Percentiles rank a stretch among this genome's conserved stretches.
phyloP scores from a whole-genome alignment of 148 eudicot species.

The Diospyros lotus region DNA sequence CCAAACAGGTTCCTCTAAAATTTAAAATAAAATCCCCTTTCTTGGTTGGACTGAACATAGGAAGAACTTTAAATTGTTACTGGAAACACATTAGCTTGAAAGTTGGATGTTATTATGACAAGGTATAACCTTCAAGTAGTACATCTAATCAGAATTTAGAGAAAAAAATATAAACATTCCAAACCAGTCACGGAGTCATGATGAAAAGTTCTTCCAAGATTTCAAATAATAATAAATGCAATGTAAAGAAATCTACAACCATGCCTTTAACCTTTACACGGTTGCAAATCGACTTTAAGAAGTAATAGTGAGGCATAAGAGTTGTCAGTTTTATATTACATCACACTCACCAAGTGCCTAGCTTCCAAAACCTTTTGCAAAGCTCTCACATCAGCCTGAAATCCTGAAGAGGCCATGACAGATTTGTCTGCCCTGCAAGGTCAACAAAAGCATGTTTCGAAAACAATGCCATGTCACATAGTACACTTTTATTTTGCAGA shows the following conservation, averaged over 20 bases:
- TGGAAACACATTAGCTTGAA: not conserved
- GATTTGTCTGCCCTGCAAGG: constrained; percentile 75
- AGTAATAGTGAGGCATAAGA: not conserved
- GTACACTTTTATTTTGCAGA: constrained; percentile 4
- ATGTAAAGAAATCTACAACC: not conserved
- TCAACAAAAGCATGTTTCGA: constrained; percentile 6
- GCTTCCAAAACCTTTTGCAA: constrained; percentile 81
- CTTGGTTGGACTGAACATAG: not conserved
- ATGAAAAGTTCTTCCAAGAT: not conserved
- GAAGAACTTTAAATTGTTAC: not conserved
- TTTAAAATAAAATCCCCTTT: not conserved
- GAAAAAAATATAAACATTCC: not conserved
- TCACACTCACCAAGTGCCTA: constrained; percentile 65
- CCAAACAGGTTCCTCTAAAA: not conserved
- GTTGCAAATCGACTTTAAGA: not conserved
- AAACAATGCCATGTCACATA: not conserved
- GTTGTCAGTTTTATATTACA: not conserved
- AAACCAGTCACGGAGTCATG: not conserved
- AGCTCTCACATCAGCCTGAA: constrained; percentile 98
- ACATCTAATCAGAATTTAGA: not conserved
- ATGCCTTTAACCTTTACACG: not conserved
- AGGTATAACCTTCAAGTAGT: not conserved
- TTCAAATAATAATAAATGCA: not conserved
- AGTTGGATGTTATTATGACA: not conserved
- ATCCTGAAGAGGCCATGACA: constrained; percentile 85